Conservation (phyloP, 495 filamentous ascomycete species). For the Neurospora pannonica region DNA sequence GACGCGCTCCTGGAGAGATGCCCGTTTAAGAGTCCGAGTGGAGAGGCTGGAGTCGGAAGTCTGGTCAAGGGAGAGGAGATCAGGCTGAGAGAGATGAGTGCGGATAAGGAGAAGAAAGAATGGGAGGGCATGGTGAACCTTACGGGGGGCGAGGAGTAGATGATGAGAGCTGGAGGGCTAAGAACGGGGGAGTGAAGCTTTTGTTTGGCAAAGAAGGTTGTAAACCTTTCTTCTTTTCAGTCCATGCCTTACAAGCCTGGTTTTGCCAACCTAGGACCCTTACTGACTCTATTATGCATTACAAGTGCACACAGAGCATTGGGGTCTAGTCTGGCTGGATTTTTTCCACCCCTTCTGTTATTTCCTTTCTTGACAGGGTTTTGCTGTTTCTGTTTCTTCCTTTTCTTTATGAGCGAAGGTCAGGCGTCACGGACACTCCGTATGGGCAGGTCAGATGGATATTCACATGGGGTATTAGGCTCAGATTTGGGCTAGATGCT, state of each 20-base stretch:
- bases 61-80: neutral
- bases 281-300: neutral
- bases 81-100: neutral
- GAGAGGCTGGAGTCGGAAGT: slow-evolving; percentile 4
- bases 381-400: neutral
- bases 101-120: neutral
- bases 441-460: neutral
- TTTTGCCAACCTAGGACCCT: neutral
- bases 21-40: slow-evolving; percentile 12
- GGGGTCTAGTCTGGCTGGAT: neutral
- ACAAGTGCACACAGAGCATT: neutral
- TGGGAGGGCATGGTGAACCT: neutral
- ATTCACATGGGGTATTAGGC: neutral
- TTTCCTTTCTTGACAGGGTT: neutral
- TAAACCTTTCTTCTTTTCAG: neutral
- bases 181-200: neutral
- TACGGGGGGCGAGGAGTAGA: neutral
- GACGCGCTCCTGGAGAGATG: neutral
- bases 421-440: neutral
- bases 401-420: neutral
- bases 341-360: neutral
- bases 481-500: neutral
- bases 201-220: neutral
- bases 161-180: neutral
- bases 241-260: neutral